Conservation (phyloP, 495 filamentous ascomycete genomes). For the Chaetomium tenue region DNA sequence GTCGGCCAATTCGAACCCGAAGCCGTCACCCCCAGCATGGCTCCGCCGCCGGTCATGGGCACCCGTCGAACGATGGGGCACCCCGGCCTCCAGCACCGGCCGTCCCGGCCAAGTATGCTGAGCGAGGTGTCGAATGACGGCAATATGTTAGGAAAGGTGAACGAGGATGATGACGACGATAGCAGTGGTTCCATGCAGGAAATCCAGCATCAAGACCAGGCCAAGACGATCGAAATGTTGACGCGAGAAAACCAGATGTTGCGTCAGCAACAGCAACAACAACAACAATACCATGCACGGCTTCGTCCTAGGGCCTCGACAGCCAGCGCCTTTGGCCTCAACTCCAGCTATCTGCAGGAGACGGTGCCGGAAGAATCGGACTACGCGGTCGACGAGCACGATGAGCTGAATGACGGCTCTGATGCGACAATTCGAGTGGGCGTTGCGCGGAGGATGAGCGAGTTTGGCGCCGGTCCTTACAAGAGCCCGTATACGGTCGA, state of each 20-base stretch:
- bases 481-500: constrained; percentile 61
- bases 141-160: constrained; percentile 68
- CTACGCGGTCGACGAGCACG: constrained; percentile 66
- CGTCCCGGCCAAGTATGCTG: constrained; percentile 81
- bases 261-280: constrained; percentile 64
- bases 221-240: constrained; percentile 71
- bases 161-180: constrained; percentile 74
- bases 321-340: constrained; percentile 51
- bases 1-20: constrained; percentile 88
- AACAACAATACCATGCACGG: constrained; percentile 51
- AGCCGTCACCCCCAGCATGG: constrained; percentile 48
- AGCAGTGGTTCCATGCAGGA: constrained; percentile 57
- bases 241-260: constrained; percentile 69
- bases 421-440: constrained; percentile 55
- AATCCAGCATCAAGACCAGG: constrained; percentile 55
- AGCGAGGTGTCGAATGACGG: constrained; percentile 74
- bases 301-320: constrained; percentile 63
- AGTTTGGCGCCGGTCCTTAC: constrained; percentile 60
- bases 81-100: constrained; percentile 72
- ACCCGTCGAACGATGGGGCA: constrained; percentile 56
- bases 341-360: constrained; percentile 61
- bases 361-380: constrained; percentile 68
- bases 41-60: constrained; percentile 43
- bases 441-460: constrained; percentile 54
- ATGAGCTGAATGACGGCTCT: constrained; percentile 60